phyloP scores from a whole-genome alignment of 2,329 filamentous ascomycete species.

The Annulohypoxylon truncatum region DNA sequence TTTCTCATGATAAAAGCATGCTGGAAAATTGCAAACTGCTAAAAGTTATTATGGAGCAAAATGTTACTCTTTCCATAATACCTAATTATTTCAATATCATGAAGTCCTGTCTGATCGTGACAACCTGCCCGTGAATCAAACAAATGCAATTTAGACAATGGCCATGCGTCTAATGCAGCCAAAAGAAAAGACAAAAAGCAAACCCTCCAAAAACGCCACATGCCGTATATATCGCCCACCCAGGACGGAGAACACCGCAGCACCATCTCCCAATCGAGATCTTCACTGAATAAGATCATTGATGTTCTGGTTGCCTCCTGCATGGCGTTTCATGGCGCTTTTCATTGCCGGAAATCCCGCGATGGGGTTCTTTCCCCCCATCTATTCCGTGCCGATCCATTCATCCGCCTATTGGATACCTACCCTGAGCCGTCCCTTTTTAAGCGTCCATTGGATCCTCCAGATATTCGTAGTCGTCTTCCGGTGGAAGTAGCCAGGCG shows the following conservation, averaged over 20 bases:
- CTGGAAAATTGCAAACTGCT: slow-evolving; percentile 15
- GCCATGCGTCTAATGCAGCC: slow-evolving; percentile 32
- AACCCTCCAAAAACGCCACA: slow-evolving; percentile 28
- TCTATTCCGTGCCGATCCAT: neutral
- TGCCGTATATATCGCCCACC: slow-evolving; percentile 33
- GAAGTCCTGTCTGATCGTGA: slow-evolving; percentile 11
- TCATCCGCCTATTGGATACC: neutral
- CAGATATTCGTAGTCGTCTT: slow-evolving; percentile 85
- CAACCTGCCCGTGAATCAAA: slow-evolving; percentile 15
- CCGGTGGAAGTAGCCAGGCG: slow-evolving; percentile 76
- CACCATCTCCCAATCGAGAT: slow-evolving; percentile 13
- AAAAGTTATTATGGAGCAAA: slow-evolving; percentile 15
- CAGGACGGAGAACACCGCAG: slow-evolving; percentile 9
- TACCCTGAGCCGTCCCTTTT: slow-evolving; percentile 10
- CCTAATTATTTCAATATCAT: slow-evolving; percentile 12
- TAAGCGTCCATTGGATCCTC: slow-evolving; percentile 65
- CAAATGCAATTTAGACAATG: slow-evolving; percentile 32
- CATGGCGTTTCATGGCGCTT: neutral
- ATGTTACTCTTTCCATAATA: slow-evolving; percentile 16
- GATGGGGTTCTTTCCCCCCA: neutral
- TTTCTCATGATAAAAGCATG: slow-evolving; percentile 16
- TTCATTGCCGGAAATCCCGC: neutral
- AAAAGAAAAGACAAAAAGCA: slow-evolving; percentile 27
- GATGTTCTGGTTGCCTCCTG: slow-evolving; percentile 1
- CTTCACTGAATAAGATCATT: slow-evolving; percentile 9